Percentiles rank a stretch among this genome's conserved stretches.
phyloP scores from a whole-genome alignment of 1,284 basidiomycete species.

The Irpex rosettiformis region DNA sequence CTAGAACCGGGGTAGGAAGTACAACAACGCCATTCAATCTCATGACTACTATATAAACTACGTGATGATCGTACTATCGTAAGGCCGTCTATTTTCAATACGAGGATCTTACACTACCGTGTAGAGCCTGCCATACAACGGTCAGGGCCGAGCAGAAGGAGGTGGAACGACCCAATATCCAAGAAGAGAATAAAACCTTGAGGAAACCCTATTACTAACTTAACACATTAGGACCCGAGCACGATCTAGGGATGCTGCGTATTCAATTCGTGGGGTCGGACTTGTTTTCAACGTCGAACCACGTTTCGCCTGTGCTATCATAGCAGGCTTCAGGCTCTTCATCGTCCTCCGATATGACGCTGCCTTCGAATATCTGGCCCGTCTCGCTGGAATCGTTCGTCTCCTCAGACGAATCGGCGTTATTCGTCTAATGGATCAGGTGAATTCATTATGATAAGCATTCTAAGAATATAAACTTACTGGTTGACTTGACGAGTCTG shows the following conservation, averaged over 20 bases:
- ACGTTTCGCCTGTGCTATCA: constrained; percentile 54
- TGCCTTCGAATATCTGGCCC: background rate
- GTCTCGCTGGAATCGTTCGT: constrained; percentile 25
- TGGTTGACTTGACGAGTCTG: background rate
- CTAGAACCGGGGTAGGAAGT: background rate
- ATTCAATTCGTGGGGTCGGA: background rate
- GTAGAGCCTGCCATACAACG: background rate
- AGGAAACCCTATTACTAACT: no score
- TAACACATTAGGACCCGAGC: background rate
- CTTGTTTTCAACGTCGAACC: constrained; percentile 61
- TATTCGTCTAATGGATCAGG: no score
- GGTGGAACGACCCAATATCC: no score
- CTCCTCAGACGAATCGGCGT: no score
- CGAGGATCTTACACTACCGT: background rate
- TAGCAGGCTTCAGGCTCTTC: constrained; percentile 24
- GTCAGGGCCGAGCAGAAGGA: background rate
- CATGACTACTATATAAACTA: background rate
- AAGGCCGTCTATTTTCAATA: background rate
- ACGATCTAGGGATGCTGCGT: background rate
- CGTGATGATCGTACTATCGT: background rate
- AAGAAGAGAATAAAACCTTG: no score
- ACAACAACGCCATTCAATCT: background rate
- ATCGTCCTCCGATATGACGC: constrained; percentile 24
- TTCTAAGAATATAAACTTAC: no score
- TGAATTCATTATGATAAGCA: no score